These are phyloP conservation scores for Chenopodium formosanum DNA, from an alignment of 148 eudicot species.

Conservation along the genomic window DNA sequence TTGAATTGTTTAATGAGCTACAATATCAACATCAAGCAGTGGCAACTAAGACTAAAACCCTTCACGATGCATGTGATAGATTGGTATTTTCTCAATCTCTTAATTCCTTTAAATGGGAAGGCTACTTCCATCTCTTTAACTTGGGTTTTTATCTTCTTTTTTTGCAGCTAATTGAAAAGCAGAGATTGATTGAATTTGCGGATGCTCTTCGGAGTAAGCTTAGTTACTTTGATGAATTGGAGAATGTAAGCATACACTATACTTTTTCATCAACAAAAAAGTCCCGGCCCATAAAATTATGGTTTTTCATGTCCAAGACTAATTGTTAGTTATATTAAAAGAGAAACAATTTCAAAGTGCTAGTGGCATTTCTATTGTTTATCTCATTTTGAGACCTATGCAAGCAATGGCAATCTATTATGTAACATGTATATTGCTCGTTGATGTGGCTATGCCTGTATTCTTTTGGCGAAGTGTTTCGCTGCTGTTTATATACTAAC, in stretches of 20 bases:
- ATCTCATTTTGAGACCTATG: too few species aligned
- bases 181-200: conserved; percentile 86
- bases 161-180: conserved; percentile 87
- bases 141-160: conserved; percentile 13
- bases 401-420: too few species aligned
- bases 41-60: conserved; percentile 91
- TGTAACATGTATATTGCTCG: too few species aligned
- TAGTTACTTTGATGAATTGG: conserved; percentile 93
- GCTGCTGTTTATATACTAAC: too few species aligned
- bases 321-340: too few species aligned
- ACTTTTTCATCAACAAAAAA: background rate
- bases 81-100: conserved; percentile 47
- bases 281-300: too few species aligned
- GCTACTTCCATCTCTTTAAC: conserved; percentile 12
- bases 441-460: too few species aligned
- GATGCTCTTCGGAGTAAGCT: conserved; percentile 94
- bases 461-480: too few species aligned
- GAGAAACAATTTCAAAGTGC: too few species aligned
- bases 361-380: too few species aligned
- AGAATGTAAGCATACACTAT: conserved; percentile 67
- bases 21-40: conserved; percentile 96
- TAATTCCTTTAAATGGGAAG: background rate
- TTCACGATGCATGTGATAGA: conserved; percentile 98
- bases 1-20: conserved; percentile 84
- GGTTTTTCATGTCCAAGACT: too few species aligned